Evolutionary conservation across 1,284 basidiomycete species (phyloP).

Genomic region (Tranzscheliella williamsii): DNA sequence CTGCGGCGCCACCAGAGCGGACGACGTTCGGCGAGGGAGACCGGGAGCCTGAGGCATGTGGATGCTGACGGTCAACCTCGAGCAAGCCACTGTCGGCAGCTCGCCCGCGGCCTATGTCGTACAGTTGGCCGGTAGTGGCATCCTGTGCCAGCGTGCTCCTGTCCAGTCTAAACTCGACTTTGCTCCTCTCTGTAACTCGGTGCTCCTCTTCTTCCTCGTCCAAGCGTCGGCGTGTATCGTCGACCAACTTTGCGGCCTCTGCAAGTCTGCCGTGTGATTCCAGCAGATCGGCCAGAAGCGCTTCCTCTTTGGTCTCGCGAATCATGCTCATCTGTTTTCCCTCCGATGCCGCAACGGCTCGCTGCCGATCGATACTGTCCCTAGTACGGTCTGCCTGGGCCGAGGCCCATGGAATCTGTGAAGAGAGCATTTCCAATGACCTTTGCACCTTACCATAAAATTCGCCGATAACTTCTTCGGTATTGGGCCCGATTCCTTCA

Average conservation of each 20-base stretch:
- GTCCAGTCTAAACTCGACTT: conserved; percentile 36
- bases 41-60: conserved; percentile 3
- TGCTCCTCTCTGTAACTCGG: conserved; percentile 36
- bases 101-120: conserved; percentile 4
- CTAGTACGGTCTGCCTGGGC: conserved; percentile 34
- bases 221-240: conserved; percentile 20
- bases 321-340: not conserved
- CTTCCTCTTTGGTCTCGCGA: conserved; percentile 32
- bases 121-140: conserved; percentile 20
- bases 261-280: conserved; percentile 39
- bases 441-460: conserved; percentile 32
- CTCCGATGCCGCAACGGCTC: conserved; percentile 1
- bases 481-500: conserved; percentile 16
- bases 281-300: conserved; percentile 41
- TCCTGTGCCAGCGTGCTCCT: conserved; percentile 32
- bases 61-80: not conserved
- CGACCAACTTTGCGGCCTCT: conserved; percentile 22
- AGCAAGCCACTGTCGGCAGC: not conserved
- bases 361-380: not conserved
- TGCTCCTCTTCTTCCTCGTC: conserved; percentile 44
- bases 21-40: conserved; percentile 4
- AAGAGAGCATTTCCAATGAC: conserved; percentile 35
- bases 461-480: conserved; percentile 19
- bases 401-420: conserved; percentile 46
- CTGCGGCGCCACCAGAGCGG: no score